Evolutionary conservation across 2,329 filamentous ascomycete genomes (phyloP).

Genomic region (Fusarium sp.): DNA sequence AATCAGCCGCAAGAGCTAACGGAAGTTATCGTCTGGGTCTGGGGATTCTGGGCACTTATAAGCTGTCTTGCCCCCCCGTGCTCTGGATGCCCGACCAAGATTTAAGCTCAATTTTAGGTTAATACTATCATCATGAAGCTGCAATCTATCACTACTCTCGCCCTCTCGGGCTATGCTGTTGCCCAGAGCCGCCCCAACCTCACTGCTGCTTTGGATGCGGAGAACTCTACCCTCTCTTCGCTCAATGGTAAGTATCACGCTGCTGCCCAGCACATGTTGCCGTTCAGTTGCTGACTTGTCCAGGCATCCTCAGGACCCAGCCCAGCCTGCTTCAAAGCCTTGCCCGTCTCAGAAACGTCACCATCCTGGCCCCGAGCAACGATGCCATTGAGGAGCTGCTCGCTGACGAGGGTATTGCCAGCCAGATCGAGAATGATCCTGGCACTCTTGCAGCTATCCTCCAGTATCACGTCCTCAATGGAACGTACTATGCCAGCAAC

Average conservation of each 20-base stretch:
- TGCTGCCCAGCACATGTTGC: not conserved
- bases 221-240: conserved; percentile 44
- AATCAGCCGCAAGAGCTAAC: conserved; percentile 12
- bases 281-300: conserved; percentile 9
- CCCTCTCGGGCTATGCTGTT: conserved; percentile 30
- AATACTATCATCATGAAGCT: conserved; percentile 36
- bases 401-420: conserved; percentile 53
- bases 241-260: conserved; percentile 30
- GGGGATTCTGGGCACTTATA: not conserved
- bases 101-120: conserved; percentile 10
- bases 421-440: conserved; percentile 51
- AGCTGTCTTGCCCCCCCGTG: not conserved
- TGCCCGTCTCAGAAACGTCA: conserved; percentile 32
- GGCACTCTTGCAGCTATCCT: conserved; percentile 57
- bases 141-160: conserved; percentile 31
- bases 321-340: conserved; percentile 32
- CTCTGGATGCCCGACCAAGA: not conserved
- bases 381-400: conserved; percentile 61
- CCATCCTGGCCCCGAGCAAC: conserved; percentile 64
- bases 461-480: conserved; percentile 66
- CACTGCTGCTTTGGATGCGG: conserved; percentile 36
- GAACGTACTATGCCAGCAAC: conserved; percentile 50
- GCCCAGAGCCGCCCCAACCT: conserved; percentile 40
- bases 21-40: conserved; percentile 10
- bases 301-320: conserved; percentile 41